A percentile compares a stretch with the other conserved stretches of the same genome.
These are phyloP conservation scores for Cyberlindnera subsufficiens DNA, from an alignment of 805 yeast genomes.

Conservation along the genomic window DNA sequence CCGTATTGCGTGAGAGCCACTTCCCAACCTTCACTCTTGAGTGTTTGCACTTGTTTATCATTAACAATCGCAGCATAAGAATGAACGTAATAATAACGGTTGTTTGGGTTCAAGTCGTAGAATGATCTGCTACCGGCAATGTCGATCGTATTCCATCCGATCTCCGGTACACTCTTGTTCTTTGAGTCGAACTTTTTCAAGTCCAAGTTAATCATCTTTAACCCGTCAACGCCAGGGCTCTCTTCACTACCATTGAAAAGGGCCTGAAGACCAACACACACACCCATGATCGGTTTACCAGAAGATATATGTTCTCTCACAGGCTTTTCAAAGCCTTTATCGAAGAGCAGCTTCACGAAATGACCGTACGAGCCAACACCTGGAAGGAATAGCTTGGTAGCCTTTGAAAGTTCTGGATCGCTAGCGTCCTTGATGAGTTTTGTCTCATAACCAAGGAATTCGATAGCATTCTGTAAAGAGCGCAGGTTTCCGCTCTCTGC, in stretches of 20 bases:
- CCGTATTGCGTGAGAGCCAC: slow-evolving; percentile 73
- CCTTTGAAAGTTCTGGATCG: slow-evolving; percentile 45
- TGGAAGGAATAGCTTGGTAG: slow-evolving; percentile 68
- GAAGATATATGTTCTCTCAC: slow-evolving; percentile 57
- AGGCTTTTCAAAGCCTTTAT: slow-evolving; percentile 60
- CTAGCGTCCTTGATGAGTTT: slow-evolving; percentile 51
- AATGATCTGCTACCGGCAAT: slow-evolving; percentile 29
- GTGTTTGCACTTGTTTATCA: slow-evolving; percentile 27
- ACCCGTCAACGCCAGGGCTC: slow-evolving; percentile 55
- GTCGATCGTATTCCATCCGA: slow-evolving; percentile 80
- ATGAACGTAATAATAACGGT: slow-evolving; percentile 91
- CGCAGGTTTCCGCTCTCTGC: slow-evolving; percentile 92
- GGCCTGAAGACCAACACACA: slow-evolving; percentile 94
- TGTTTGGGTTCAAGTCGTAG: slow-evolving; percentile 58
- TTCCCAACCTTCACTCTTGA: slow-evolving; percentile 54
- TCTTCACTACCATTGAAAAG: slow-evolving; percentile 75
- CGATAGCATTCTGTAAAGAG: slow-evolving; percentile 83
- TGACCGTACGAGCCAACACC: slow-evolving; percentile 99
- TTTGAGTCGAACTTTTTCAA: slow-evolving; percentile 56
- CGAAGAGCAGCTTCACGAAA: slow-evolving; percentile 65
- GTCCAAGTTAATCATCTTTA: slow-evolving; percentile 46
- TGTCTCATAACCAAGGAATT: slow-evolving; percentile 66
- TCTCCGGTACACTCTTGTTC: slow-evolving; percentile 86
- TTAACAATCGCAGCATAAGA: slow-evolving; percentile 78
- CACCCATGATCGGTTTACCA: slow-evolving; percentile 93